These are phyloP conservation scores for Suillus brevipes DNA, from an alignment of 768 basidiomycete genomes.

Conservation along the genomic window DNA sequence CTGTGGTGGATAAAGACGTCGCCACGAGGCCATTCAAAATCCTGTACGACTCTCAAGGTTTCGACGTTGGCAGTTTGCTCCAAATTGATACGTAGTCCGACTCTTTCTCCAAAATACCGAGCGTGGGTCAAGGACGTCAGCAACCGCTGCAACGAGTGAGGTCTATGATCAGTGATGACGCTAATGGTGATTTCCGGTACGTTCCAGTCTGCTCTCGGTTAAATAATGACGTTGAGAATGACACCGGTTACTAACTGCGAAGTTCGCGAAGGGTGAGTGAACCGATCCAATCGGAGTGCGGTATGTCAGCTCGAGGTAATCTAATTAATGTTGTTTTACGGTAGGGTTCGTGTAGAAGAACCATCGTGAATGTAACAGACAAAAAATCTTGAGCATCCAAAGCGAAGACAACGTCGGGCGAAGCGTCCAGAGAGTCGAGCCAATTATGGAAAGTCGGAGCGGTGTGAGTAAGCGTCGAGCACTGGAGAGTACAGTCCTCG, in stretches of 20 bases:
- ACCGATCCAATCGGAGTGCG: slow-evolving; percentile 61
- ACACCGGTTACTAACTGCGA: slow-evolving; percentile 43
- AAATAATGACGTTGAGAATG: slow-evolving; percentile 5
- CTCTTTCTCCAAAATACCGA: slow-evolving; percentile 66
- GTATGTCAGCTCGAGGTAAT: slow-evolving; percentile 50
- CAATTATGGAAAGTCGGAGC: slow-evolving; percentile 26
- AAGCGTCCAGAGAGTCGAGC: slow-evolving; percentile 29
- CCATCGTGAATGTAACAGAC: slow-evolving; percentile 21
- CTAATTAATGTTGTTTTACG: slow-evolving; percentile 38
- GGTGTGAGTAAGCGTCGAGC: slow-evolving; percentile 17
- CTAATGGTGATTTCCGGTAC: slow-evolving; percentile 64
- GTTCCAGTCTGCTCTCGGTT: slow-evolving; percentile 63
- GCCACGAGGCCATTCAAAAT: slow-evolving; percentile 63
- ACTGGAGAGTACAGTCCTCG: slow-evolving; percentile 20
- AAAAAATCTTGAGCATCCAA: slow-evolving; percentile 32
- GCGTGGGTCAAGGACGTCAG: slow-evolving; percentile 58
- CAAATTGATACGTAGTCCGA: slow-evolving; percentile 68
- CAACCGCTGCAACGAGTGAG: slow-evolving; percentile 67
- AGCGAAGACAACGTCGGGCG: slow-evolving; percentile 36
- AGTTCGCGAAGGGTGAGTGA: slow-evolving; percentile 57
- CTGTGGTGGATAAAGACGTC: slow-evolving; percentile 64
- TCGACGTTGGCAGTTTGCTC: slow-evolving; percentile 71
- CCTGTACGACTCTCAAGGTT: slow-evolving; percentile 53
- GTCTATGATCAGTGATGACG: slow-evolving; percentile 78
- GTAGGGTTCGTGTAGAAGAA: slow-evolving; percentile 22